These are phyloP conservation scores for Xylariaceae sp. DNA, from an alignment of 2,329 filamentous ascomycete genomes.

Conservation along the genomic window DNA sequence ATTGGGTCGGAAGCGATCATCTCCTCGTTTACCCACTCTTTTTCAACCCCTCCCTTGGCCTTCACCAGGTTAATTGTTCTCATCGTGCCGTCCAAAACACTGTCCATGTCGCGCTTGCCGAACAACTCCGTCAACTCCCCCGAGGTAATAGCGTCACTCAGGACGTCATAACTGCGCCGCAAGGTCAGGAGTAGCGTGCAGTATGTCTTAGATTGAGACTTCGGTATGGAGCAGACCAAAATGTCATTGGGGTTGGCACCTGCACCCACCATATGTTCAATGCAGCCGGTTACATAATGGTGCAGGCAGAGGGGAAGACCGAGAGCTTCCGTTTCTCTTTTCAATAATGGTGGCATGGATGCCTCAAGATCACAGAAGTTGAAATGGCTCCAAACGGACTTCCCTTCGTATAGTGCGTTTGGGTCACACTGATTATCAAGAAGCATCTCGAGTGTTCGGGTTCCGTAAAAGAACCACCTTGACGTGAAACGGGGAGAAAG, in stretches of 20 bases:
- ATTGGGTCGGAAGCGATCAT: too few species aligned
- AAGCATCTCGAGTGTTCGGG: too few species aligned
- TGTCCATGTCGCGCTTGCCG: too few species aligned
- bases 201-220: background rate
- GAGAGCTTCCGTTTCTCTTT: background rate
- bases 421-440: background rate
- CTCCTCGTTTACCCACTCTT: conserved; percentile 2
- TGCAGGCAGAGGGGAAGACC: background rate
- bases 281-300: background rate
- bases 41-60: conserved; percentile 8
- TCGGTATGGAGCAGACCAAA: background rate
- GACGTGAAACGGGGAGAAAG: background rate
- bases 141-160: background rate
- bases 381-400: background rate
- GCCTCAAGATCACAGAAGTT: background rate
- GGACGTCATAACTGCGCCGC: background rate
- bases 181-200: background rate
- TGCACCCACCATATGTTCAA: too few species aligned
- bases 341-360: background rate
- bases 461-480: conserved; percentile 4
- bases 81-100: background rate
- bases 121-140: background rate
- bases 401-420: background rate
- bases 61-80: conserved; percentile 8
- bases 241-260: background rate